These are phyloP conservation scores for Tolypocladium cylindrosporum DNA, from an alignment of 2,329 filamentous ascomycete species.

Conservation along the genomic window DNA sequence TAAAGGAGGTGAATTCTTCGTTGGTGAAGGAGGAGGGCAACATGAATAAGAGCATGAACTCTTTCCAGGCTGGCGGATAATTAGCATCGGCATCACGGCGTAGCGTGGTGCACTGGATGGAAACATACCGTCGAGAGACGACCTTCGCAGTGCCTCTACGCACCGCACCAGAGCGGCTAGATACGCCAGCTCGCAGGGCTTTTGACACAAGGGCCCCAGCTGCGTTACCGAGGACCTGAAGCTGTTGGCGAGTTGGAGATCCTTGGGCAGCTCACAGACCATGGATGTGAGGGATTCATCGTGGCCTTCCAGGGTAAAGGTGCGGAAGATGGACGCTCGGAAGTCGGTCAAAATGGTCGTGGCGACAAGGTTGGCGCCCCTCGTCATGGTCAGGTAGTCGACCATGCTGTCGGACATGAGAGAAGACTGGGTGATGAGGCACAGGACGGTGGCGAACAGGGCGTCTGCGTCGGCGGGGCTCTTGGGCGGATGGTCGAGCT, in stretches of 20 bases:
- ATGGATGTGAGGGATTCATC: conserved; percentile 10
- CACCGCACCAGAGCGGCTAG: conserved; percentile 7
- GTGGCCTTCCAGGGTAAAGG: conserved; percentile 15
- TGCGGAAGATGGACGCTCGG: conserved; percentile 11
- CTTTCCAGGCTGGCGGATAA: conserved; percentile 9
- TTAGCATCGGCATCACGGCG: neutral
- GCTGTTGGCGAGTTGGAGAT: conserved; percentile 7
- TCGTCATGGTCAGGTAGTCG: conserved; percentile 25
- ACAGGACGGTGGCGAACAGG: conserved; percentile 22
- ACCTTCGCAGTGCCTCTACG: conserved; percentile 6
- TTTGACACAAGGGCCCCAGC: conserved; percentile 9
- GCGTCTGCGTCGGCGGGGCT: conserved; percentile 23
- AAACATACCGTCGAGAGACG: conserved; percentile 10
- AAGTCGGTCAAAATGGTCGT: conserved; percentile 10
- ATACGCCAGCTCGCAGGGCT: conserved; percentile 9
- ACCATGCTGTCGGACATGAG: conserved; percentile 26
- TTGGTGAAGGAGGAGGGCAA: conserved; percentile 11
- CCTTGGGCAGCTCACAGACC: conserved; percentile 11
- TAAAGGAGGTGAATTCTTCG: conserved; percentile 21
- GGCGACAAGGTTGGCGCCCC: conserved; percentile 17
- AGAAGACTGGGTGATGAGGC: conserved; percentile 23
- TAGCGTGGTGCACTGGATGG: neutral
- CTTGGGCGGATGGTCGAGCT: conserved; percentile 14
- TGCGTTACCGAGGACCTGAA: conserved; percentile 9
- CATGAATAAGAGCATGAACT: conserved; percentile 11